Percentiles rank a stretch among this genome's conserved stretches.
Evolutionary conservation across 1,284 basidiomycete species (phyloP).

Genomic region (Inonotus hispidus): DNA sequence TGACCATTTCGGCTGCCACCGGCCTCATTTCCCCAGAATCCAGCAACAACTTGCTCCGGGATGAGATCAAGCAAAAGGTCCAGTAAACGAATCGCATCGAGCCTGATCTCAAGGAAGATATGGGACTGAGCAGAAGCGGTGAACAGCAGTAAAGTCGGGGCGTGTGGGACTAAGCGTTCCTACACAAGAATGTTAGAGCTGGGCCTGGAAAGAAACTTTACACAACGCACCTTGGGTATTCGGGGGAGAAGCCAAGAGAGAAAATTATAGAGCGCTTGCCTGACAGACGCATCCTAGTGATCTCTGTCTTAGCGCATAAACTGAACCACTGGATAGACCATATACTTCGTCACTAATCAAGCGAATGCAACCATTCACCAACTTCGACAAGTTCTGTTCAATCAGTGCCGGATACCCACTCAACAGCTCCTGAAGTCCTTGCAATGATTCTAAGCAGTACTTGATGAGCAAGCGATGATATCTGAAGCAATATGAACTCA

Average conservation of each 20-base stretch:
- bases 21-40: slow-evolving; percentile 42
- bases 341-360: slow-evolving; percentile 78
- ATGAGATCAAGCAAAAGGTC: slow-evolving; percentile 73
- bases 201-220: slow-evolving; percentile 3
- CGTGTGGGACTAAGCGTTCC: slow-evolving; percentile 68
- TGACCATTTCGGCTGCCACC: slow-evolving; percentile 37
- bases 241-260: slow-evolving; percentile 70
- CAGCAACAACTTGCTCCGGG: slow-evolving; percentile 61
- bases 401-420: slow-evolving; percentile 57
- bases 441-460: slow-evolving; percentile 63
- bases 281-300: slow-evolving; percentile 56
- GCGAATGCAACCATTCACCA: slow-evolving; percentile 66
- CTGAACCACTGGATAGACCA: neutral
- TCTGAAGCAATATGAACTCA: slow-evolving; percentile 24
- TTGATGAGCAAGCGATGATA: neutral
- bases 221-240: slow-evolving; percentile 46
- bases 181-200: slow-evolving; percentile 25
- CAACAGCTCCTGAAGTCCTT: slow-evolving; percentile 78
- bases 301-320: neutral
- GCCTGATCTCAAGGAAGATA: slow-evolving; percentile 89
- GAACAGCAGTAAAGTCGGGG: slow-evolving; percentile 74
- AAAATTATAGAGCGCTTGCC: slow-evolving; percentile 54
- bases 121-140: slow-evolving; percentile 89
- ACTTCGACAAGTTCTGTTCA: slow-evolving; percentile 49
- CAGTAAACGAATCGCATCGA: slow-evolving; percentile 85